Evolutionary conservation across 2,329 filamentous ascomycete genomes (phyloP), one percentile per base, ranked within the genome.

Genomic region (Dothidotthia symphoricarpi): DNA sequence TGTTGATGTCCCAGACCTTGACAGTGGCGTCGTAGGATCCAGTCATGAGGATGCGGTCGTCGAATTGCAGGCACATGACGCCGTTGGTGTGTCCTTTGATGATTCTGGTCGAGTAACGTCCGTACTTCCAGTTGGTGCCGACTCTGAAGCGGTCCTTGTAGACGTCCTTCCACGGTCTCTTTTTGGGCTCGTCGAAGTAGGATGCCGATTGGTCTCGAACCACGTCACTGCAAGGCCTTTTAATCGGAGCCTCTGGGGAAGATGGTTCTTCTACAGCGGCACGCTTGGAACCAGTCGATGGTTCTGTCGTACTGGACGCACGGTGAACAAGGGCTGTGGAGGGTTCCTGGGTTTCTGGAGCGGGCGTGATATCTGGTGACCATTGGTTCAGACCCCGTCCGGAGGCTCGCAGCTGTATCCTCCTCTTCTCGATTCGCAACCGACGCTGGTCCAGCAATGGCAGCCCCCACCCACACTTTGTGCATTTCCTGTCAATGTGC

Each of bases 81-180:
- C 91, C 91, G 61, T 96, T 96, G 9, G 80, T 83, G 66, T 97
- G 85, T 1, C 90, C 91, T 53, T 83, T 84, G 66, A 98, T 88
- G 10, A 86, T 81, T 61, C 85, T 89, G 51, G 87, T 85, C 6
- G 83, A 83, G 69, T 85, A 97, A 25, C 91, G 82, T 3, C 93
- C 91, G 49, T 95, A 89, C 65, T 95, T 95, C 93, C 93, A 98
- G 65, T 97, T 97, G 43, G 85, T 93, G 34, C 93, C 91, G 31
- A 98, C 89, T 64, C 91, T 93, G 75, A 91, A 97, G 12, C 88
- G 81, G 64, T 96, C 91, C 48, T 88, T 86, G 72, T 98, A 98
- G 1, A 98, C 88, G 45, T 95, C 89, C 68, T 98, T 98, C 93
- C 93, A 98, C 0, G 85, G 89, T 19, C 88, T 69, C 45, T 67